These are phyloP conservation scores for Globisporangium okanoganense DNA, from an alignment of 352 stramenopile genomes.

Conservation along the genomic window DNA sequence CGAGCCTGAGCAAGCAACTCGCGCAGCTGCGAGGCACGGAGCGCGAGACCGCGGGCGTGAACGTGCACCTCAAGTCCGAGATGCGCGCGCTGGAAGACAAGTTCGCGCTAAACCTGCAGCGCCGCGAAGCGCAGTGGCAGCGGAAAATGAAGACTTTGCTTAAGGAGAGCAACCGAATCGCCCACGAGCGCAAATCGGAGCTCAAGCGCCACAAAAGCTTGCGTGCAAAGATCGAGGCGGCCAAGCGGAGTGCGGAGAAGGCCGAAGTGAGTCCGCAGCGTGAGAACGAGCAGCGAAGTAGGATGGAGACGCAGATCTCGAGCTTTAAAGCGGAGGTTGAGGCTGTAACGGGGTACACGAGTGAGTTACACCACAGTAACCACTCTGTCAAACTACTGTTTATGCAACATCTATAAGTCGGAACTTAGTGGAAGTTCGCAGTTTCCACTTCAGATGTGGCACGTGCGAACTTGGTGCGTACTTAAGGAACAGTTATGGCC, in stretches of 20 bases:
- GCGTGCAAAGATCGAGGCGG: conserved; percentile 7
- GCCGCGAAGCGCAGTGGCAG: conserved; percentile 26
- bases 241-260: conserved; percentile 17
- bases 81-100: conserved; percentile 51
- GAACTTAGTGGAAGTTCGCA: no score
- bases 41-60: conserved; percentile 20
- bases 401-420: no score
- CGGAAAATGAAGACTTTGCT: conserved; percentile 52
- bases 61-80: conserved; percentile 37
- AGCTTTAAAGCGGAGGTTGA: conserved; percentile 4
- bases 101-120: conserved; percentile 32
- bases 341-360: no score
- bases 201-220: conserved; percentile 27
- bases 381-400: no score
- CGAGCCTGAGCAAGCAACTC: conserved; percentile 26
- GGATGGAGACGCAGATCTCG: conserved; percentile 16
- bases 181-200: conserved; percentile 51
- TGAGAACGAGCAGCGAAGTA: conserved; percentile 10
- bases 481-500: no score
- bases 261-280: conserved; percentile 8
- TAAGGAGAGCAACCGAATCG: conserved; percentile 42
- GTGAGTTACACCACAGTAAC: no score
- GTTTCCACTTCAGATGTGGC: no score
- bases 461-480: no score
- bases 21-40: conserved; percentile 17